These are phyloP conservation scores for Graphilbum ipis-grandicollis DNA, from an alignment of 2,329 filamentous ascomycete genomes.

Conservation along the genomic window DNA sequence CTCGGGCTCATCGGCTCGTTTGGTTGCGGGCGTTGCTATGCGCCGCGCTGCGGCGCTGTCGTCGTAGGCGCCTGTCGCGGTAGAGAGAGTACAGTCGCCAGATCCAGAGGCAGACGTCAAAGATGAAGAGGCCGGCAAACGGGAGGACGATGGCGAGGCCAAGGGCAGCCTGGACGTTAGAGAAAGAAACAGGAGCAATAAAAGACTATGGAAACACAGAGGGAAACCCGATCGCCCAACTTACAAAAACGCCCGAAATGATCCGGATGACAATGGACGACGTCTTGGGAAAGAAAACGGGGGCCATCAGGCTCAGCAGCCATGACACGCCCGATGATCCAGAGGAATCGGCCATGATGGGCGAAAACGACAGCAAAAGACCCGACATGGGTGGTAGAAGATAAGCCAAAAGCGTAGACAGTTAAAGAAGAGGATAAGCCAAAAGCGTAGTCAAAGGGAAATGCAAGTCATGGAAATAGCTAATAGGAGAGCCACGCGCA, in stretches of 20 bases:
- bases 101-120: conserved; percentile 35
- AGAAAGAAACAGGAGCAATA: background rate
- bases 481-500: too few species aligned
- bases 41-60: conserved; percentile 2
- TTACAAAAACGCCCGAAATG: conserved; percentile 9
- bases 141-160: conserved; percentile 29
- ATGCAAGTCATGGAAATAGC: too few species aligned
- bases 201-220: too few species aligned
- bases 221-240: too few species aligned
- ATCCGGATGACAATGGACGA: conserved; percentile 5
- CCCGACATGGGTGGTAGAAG: background rate
- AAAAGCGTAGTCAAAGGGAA: background rate
- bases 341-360: conserved; percentile 4
- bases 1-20: too few species aligned
- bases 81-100: conserved; percentile 24
- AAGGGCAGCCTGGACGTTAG: conserved; percentile 23
- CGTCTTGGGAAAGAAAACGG: conserved; percentile 7
- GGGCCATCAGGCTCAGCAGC: conserved; percentile 3
- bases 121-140: conserved; percentile 26
- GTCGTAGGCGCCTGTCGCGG: conserved; percentile 1
- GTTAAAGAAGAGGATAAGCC: background rate
- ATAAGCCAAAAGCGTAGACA: background rate
- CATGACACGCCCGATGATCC: conserved; percentile 2
- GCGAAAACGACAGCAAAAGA: background rate
- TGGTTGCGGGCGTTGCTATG: too few species aligned